Conservation (phyloP, 75 land plant species). For the Pinus albicaulis region DNA sequence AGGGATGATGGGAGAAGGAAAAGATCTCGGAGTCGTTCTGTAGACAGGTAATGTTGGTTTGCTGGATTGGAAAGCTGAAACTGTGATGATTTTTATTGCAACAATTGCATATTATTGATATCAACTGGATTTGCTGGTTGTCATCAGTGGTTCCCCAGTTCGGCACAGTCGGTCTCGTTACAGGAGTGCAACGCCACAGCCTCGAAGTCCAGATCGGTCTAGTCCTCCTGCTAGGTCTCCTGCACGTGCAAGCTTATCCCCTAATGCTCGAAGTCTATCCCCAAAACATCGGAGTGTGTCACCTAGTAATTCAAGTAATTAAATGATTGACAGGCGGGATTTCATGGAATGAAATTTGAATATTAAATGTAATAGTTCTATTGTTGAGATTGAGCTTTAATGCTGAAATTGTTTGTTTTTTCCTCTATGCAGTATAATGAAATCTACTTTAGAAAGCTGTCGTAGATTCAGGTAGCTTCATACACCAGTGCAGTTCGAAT, state of each 20-base stretch:
- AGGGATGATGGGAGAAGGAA: neutral
- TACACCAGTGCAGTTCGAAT: neutral
- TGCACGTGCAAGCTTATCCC: slow-evolving; percentile 2
- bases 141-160: neutral
- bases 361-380: neutral
- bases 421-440: slow-evolving; percentile 2
- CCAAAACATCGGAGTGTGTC: slow-evolving; percentile 8
- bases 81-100: neutral
- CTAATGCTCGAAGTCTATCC: neutral
- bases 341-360: neutral
- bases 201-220: neutral
- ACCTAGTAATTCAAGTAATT: slow-evolving; percentile 8
- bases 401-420: slow-evolving; percentile 1
- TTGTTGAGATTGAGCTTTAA: neutral
- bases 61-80: neutral
- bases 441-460: neutral
- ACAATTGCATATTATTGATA: neutral
- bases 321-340: neutral
- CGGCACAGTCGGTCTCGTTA: neutral
- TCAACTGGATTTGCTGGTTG: neutral
- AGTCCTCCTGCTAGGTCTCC: slow-evolving; percentile 12
- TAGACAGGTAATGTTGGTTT: slow-evolving; percentile 7
- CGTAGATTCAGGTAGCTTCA: slow-evolving; percentile 6
- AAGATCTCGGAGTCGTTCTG: slow-evolving; percentile 6
- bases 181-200: neutral